These are phyloP conservation scores for Fragaria ananassa DNA, from an alignment of 306 rosid species.

Conservation along the genomic window DNA sequence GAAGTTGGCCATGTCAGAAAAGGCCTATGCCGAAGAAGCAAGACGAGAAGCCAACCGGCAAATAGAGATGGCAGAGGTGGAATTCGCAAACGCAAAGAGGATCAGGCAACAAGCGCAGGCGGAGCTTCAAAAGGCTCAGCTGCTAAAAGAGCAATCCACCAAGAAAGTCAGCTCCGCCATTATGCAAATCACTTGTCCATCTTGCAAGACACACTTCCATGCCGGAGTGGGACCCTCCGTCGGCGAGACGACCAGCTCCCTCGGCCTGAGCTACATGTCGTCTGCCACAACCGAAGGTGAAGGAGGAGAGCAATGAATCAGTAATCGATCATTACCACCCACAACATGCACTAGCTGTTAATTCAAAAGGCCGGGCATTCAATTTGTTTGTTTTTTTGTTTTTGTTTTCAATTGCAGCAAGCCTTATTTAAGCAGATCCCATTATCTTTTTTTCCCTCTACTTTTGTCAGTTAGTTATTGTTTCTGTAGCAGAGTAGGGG, in stretches of 20 bases:
- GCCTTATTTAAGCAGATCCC: constrained; percentile 7
- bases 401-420: neutral
- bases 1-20: constrained; percentile 66
- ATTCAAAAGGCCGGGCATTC: neutral
- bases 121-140: constrained; percentile 66
- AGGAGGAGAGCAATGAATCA: constrained; percentile 39
- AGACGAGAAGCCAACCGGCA: constrained; percentile 73
- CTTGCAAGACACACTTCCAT: constrained; percentile 73
- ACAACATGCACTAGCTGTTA: constrained; percentile 9
- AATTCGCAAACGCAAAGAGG: constrained; percentile 73
- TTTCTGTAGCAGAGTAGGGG: constrained; percentile 26
- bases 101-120: constrained; percentile 79
- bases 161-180: constrained; percentile 66
- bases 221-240: constrained; percentile 37
- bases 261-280: constrained; percentile 77
- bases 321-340: constrained; percentile 15
- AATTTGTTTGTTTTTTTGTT: neutral
- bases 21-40: constrained; percentile 74
- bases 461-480: constrained; percentile 34
- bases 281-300: constrained; percentile 86
- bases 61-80: constrained; percentile 72
- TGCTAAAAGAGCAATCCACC: constrained; percentile 68
- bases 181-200: constrained; percentile 78
- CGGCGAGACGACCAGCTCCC: constrained; percentile 57
- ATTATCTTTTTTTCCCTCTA: constrained; percentile 22